Evolutionary conservation across 129 eudicot genomes (phyloP).

Genomic region (Apium graveolens): DNA sequence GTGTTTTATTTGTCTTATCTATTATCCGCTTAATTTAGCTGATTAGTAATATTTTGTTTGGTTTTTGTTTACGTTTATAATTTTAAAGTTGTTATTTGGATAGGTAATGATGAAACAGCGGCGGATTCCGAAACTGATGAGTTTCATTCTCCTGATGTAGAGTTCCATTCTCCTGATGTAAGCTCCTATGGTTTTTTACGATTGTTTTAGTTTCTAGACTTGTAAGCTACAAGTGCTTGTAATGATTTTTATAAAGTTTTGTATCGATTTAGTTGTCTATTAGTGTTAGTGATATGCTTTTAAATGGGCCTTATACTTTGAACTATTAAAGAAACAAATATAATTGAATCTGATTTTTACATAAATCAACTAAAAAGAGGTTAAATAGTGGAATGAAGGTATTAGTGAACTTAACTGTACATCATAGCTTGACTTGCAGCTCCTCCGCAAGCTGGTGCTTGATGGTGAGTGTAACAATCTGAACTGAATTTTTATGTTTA

Average conservation of each 20-base stretch:
- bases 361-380: neutral
- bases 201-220: neutral
- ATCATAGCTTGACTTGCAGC: neutral
- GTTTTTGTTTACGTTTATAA: neutral
- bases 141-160: constrained; percentile 32
- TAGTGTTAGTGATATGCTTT: neutral
- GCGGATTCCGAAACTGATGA: constrained; percentile 23
- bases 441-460: neutral
- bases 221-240: neutral
- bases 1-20: neutral
- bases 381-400: neutral
- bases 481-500: neutral
- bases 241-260: neutral
- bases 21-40: neutral
- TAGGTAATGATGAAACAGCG: constrained; percentile 26
- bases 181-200: constrained; percentile 13
- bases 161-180: constrained; percentile 30
- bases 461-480: neutral
- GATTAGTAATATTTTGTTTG: neutral
- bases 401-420: neutral
- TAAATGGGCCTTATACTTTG: neutral
- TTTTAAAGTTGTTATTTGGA: constrained; percentile 2
- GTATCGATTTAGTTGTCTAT: neutral
- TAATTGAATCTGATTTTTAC: neutral
- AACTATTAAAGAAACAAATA: neutral